phyloP scores from a whole-genome alignment of 139 green algal genomes.

The Closterium sp. region DNA sequence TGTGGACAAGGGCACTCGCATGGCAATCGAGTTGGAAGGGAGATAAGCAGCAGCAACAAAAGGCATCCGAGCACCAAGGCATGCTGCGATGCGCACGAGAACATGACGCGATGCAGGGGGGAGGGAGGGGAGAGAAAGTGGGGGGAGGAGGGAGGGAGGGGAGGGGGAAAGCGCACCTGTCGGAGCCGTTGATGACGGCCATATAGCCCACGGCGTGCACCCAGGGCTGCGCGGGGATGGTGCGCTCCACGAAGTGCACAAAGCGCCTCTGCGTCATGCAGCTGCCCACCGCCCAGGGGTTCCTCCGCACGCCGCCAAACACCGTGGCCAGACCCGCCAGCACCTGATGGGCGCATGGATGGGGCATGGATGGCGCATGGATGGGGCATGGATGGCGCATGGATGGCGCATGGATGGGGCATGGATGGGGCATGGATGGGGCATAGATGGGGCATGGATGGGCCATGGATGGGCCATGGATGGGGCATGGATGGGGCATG shows the following conservation, averaged over 20 bases:
- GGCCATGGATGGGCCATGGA: too few species aligned
- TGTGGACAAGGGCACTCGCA: too few species aligned
- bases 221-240: not conserved
- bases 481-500: too few species aligned
- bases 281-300: not conserved
- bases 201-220: not conserved
- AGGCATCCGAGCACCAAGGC: too few species aligned
- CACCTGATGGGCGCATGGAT: not conserved
- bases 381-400: too few species aligned
- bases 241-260: not conserved
- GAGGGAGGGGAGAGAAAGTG: not conserved
- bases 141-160: too few species aligned
- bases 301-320: not conserved
- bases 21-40: too few species aligned
- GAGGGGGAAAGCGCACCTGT: not conserved
- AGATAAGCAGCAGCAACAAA: too few species aligned
- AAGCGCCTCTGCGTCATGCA: not conserved
- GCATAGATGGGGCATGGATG: too few species aligned
- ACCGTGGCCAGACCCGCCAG: not conserved
- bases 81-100: too few species aligned
- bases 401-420: too few species aligned
- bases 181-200: not conserved
- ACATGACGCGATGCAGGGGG: too few species aligned
- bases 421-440: not conserved
- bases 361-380: not conserved